Conservation (phyloP, 768 basidiomycete species). For the Candolleomyces aberdarensis region DNA sequence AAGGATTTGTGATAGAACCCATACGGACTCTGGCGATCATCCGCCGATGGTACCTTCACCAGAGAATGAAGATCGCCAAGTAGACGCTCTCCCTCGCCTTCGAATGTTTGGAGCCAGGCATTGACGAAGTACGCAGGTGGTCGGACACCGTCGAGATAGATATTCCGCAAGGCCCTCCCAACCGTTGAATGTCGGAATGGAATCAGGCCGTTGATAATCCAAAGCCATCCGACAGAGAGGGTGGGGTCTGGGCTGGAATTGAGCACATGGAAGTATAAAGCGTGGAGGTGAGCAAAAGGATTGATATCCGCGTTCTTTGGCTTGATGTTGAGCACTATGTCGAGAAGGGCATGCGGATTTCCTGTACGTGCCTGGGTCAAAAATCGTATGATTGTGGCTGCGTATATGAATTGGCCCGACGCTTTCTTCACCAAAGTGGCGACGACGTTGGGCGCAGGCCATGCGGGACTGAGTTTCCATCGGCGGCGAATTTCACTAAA, state of each 20-base stretch:
- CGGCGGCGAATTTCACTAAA: background rate
- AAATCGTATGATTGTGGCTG: constrained; percentile 11
- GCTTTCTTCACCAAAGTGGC: background rate
- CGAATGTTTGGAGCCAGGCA: background rate
- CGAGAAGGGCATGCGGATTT: background rate
- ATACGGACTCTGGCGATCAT: background rate
- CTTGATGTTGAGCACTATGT: background rate
- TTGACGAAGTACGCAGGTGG: background rate
- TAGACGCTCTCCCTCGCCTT: background rate
- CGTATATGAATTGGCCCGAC: constrained; percentile 17
- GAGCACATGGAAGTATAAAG: background rate
- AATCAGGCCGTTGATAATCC: background rate
- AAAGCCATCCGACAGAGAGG: background rate
- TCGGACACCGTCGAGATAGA: too few relatives aligned
- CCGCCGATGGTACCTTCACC: background rate
- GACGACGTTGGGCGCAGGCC: background rate
- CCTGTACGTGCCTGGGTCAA: background rate
- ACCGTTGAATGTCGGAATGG: too few relatives aligned
- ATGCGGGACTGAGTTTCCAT: constrained; percentile 2
- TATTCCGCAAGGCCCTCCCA: too few relatives aligned
- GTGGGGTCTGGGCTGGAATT: background rate
- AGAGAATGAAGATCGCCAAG: background rate
- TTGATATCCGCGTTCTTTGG: background rate
- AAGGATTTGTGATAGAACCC: too few relatives aligned
- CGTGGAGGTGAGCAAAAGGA: background rate